phyloP scores from a whole-genome alignment of 257 asterid genomes.

The Leonotis leonurus region DNA sequence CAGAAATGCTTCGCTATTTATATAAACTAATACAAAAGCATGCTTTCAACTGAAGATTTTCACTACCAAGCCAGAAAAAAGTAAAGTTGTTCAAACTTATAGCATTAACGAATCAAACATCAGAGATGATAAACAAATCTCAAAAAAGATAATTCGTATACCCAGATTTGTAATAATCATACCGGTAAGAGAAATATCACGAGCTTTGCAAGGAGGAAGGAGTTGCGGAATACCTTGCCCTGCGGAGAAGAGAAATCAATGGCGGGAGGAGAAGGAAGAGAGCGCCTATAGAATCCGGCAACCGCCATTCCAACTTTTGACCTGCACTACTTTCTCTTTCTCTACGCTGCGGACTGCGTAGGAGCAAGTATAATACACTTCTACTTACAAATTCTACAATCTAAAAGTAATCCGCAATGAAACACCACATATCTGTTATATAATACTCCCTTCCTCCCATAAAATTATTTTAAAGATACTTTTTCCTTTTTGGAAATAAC shows the following conservation, averaged over 20 bases:
- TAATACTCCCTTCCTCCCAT: no score
- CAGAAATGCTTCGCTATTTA: background rate
- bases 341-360: no score
- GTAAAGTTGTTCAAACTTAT: no score
- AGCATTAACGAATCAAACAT: no score
- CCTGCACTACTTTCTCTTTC: no score
- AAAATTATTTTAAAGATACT: no score
- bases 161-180: background rate
- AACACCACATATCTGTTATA: no score
- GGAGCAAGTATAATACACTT: no score
- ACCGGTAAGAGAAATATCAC: background rate
- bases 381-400: no score
- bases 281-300: constrained; percentile 52
- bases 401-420: no score
- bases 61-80: background rate
- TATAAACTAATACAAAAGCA: background rate
- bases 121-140: background rate
- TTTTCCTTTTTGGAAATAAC: no score
- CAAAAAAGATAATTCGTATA: background rate
- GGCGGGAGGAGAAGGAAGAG: constrained; percentile 74
- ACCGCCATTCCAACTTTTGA: no score
- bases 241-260: constrained; percentile 54
- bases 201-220: background rate
- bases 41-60: background rate
- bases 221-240: constrained; percentile 46